Percentiles rank a stretch among this genome's conserved stretches.
Evolutionary conservation across 2,329 filamentous ascomycete genomes (phyloP).

Genomic region (Rhynchosporium agropyri): DNA sequence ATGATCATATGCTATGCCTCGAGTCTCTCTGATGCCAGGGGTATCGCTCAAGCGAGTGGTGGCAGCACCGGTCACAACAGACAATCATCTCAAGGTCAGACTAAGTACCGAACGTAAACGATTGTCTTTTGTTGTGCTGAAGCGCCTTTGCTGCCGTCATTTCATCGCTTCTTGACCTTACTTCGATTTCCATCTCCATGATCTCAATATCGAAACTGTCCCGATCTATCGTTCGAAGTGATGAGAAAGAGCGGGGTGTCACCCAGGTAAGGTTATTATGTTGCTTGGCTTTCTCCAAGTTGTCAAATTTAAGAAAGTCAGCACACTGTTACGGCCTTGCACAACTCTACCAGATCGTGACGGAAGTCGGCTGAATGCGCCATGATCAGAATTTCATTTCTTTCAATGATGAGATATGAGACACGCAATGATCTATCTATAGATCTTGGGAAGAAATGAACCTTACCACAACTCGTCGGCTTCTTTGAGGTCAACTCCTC

Average conservation of each 20-base stretch:
- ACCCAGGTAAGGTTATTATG: conserved; percentile 41
- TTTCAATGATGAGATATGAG: too few relatives aligned
- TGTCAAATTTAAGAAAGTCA: conserved; percentile 46
- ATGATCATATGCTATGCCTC: conserved; percentile 45
- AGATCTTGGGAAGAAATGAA: too few relatives aligned
- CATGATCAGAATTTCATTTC: too few relatives aligned
- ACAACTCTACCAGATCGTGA: too few relatives aligned
- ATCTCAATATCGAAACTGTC: conserved; percentile 34
- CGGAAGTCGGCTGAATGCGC: too few relatives aligned
- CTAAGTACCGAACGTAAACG: conserved; percentile 44
- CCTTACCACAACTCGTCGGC: too few relatives aligned
- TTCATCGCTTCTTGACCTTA: conserved; percentile 43
- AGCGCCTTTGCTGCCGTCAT: conserved; percentile 40
- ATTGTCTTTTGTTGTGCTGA: too few relatives aligned
- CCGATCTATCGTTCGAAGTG: conserved; percentile 40
- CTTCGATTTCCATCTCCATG: conserved; percentile 38
- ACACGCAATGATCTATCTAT: too few relatives aligned
- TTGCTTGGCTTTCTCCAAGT: conserved; percentile 46
- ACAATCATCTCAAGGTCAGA: conserved; percentile 36
- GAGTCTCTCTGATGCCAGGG: conserved; percentile 48
- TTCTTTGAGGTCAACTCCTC: too few relatives aligned
- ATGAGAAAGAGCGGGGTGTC: conserved; percentile 47
- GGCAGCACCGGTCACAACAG: conserved; percentile 33
- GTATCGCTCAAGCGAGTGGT: conserved; percentile 48
- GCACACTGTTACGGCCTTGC: too few relatives aligned